phyloP scores from a whole-genome alignment of 179 eudicot species.

The Vitellaria paradoxa region DNA sequence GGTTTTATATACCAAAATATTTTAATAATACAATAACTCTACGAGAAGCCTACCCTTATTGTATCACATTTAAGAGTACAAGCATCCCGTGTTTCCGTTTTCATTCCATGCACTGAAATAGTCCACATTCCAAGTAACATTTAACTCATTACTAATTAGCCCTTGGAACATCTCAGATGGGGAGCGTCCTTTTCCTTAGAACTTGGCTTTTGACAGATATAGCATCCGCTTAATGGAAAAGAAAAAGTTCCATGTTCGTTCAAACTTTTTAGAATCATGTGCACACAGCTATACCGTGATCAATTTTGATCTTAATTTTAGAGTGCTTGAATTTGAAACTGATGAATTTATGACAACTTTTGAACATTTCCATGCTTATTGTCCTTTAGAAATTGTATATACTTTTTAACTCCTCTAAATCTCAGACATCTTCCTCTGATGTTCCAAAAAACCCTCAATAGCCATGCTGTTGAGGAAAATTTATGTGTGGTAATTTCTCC shows the following conservation, averaged over 20 bases:
- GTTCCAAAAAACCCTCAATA: background rate
- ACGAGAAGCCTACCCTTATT: no score
- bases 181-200: background rate
- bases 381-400: background rate
- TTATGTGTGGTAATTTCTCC: background rate
- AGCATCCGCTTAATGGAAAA: background rate
- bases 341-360: background rate
- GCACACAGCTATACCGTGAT: background rate
- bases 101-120: no score
- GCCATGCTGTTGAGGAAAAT: background rate
- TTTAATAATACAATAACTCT: no score
- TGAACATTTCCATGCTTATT: background rate
- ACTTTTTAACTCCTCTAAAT: background rate
- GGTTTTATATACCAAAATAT: no score
- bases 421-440: background rate
- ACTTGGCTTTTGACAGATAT: background rate
- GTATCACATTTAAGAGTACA: no score
- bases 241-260: background rate
- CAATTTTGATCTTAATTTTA: background rate
- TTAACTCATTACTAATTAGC: background rate
- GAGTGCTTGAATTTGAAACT: background rate
- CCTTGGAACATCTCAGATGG: background rate
- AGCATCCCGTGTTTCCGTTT: no score
- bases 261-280: background rate
- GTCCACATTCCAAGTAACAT: no score